Conservation (phyloP, 768 basidiomycete genomes). For the Hygrocybe coccinea region DNA sequence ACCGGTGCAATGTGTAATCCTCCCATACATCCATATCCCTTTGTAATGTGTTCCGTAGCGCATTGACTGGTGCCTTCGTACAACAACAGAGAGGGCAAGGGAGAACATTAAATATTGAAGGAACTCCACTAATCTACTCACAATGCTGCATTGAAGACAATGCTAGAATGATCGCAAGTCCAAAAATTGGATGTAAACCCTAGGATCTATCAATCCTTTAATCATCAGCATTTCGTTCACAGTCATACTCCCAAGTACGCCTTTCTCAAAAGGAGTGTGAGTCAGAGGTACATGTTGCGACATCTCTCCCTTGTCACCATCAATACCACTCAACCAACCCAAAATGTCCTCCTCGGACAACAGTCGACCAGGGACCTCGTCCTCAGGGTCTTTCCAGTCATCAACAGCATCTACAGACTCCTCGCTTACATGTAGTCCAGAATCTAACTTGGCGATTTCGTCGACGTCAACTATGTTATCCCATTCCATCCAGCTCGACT, state of each 20-base stretch:
- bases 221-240: conserved; percentile 14
- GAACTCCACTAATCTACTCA: too few relatives aligned
- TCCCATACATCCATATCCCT: too few relatives aligned
- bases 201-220: conserved; percentile 13
- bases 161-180: neutral
- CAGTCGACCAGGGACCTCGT: neutral
- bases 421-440: neutral
- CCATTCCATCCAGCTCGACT: neutral
- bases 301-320: neutral
- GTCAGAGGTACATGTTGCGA: neutral
- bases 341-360: neutral
- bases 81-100: too few relatives aligned
- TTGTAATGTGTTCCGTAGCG: too few relatives aligned
- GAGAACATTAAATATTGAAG: too few relatives aligned
- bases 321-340: neutral
- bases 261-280: neutral
- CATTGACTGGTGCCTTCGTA: too few relatives aligned
- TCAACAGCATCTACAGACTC: neutral
- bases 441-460: neutral
- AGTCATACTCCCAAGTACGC: conserved; percentile 10
- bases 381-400: neutral
- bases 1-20: too few relatives aligned
- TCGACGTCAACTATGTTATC: neutral
- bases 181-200: conserved; percentile 8
- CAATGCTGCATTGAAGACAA: too few relatives aligned